Evolutionary conservation across 1,284 basidiomycete species (phyloP).

Genomic region (Pseudozyma tsukubaensis): DNA sequence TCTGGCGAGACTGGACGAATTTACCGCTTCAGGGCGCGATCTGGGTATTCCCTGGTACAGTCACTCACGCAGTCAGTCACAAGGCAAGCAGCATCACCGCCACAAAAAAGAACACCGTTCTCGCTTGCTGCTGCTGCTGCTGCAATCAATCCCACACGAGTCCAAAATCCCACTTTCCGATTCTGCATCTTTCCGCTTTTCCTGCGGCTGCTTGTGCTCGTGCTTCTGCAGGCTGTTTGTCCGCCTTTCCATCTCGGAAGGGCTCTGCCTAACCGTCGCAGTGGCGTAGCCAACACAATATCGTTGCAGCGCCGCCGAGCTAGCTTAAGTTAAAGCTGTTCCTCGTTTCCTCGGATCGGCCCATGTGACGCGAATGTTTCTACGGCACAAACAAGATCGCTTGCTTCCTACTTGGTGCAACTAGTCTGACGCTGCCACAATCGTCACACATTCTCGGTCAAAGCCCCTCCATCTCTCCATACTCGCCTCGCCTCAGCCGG

Average conservation of each 20-base stretch:
- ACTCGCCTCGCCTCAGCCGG: too few relatives aligned
- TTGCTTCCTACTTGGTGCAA: too few relatives aligned
- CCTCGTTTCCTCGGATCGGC: not conserved
- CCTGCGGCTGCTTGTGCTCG: too few relatives aligned
- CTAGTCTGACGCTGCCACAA: too few relatives aligned
- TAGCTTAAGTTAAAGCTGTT: too few relatives aligned
- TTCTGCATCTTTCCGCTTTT: not conserved
- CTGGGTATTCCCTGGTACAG: conserved; percentile 8
- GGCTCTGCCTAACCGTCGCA: not conserved
- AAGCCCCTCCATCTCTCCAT: too few relatives aligned
- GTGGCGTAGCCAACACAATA: conserved; percentile 1
- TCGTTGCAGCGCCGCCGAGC: not conserved
- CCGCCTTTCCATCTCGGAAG: too few relatives aligned
- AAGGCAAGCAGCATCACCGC: conserved; percentile 1
- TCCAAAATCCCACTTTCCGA: not conserved
- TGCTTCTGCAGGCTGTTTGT: too few relatives aligned
- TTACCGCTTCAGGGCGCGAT: not conserved
- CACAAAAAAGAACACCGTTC: not conserved
- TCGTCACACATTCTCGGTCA: too few relatives aligned
- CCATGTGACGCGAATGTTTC: not conserved
- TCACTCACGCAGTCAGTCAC: not conserved
- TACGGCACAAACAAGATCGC: not conserved
- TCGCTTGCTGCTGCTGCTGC: too few relatives aligned
- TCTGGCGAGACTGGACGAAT: not conserved
- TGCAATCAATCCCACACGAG: conserved; percentile 6